Evolutionary conservation across 1,284 basidiomycete species (phyloP), one percentile per base, ranked within the genome.

Genomic region (Heterobasidion occidentale): DNA sequence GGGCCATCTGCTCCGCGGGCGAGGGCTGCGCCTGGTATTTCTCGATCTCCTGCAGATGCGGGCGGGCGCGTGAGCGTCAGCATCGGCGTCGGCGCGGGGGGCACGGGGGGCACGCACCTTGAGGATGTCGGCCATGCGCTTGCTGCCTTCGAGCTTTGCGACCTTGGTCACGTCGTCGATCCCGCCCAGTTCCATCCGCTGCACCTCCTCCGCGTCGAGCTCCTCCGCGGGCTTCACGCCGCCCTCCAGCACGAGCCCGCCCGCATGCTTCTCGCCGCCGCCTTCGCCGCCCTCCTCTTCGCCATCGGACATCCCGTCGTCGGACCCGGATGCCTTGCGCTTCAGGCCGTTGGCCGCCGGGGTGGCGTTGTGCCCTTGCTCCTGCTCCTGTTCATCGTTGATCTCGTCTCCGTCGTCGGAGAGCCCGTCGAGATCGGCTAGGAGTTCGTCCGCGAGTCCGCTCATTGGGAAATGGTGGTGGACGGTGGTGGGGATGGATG

Each of bases 181-280:
- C 38, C 73, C 77, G 9, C 84, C 83, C 47, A 99, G 74, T 65
- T 98, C 92, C 86, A 97, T 94, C 63, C 84, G 81, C 66, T 95
- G 88, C 35, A 98, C 95, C 56, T 95, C 93, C 61, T 94, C 94
- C 44, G 80, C 85, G 68, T 97, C 93, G 47, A 98, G 76, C 71
- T 98, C 94, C 33, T 97, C 94, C 8, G 95, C 91, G 8, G 96
- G 96, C 62, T 84, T 84, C 2, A 96, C 78, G 5, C 96, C 96
- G 6, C 94, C 95, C 62, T 92, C 87, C 0, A 95, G 81, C 0
- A 98, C 85, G n/a, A 90, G 77, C 6, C 81, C 80, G 0, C 77
- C 79, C 6, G 77, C 70, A 20, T 76, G 75, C 27, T 71, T 71
- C 44, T 72, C 67, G 35, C 73, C 71, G 0, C 68, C 74, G 2